Evolutionary conservation across 2,329 filamentous ascomycete genomes (phyloP), one percentile per base, ranked within the genome.

Genomic region (Byssochlamys sp.): DNA sequence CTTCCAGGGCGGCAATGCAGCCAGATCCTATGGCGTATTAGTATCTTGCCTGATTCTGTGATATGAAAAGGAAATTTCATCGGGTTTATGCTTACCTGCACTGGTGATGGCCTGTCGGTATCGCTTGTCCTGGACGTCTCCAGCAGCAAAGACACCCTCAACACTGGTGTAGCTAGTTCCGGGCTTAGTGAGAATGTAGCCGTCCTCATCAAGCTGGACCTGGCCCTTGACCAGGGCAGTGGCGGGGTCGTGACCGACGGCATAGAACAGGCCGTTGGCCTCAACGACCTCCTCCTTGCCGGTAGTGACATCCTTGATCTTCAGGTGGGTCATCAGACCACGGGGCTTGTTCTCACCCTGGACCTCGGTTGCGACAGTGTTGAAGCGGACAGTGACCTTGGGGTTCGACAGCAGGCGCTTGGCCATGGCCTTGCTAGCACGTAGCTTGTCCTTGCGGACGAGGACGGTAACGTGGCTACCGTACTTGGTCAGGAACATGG

Each of bases 91-190:
- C 86, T 71, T 80, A 91, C 90, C 92, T 66, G 94, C 94, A 77
- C 91, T 96, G 63, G 94, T 99, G 65, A 99, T 95, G 52, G 94
- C 94, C 79, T 99, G 94, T 72, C 94, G 85, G 75, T 99, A 99
- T 71, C 87, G 85, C 86, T 97, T 99, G 74, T 99, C 95, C 80
- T 99, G 94, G 9, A 99, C 95, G 72, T 99, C 94, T 62, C 94
- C 94, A 9, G 92, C 94, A 39, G 94, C 94, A 71, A 96, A 99
- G 24, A 99, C 90, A 73, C 94, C 94, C 71, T 90, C 84, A 4
- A 96, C 76, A 75, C 85, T 96, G 53, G 94, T 99, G 69, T 88
- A 81, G 59, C 90, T 90, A 52, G 90, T 92, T 57, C 94, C 95
- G 2, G 94, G 88, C 74, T 88, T 84, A 57, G 94, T 99, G 66